A percentile compares a stretch with the other conserved stretches of the same genome.
Conservation (phyloP, 1,284 basidiomycete species). For the Pisolithus thermaeus region DNA sequence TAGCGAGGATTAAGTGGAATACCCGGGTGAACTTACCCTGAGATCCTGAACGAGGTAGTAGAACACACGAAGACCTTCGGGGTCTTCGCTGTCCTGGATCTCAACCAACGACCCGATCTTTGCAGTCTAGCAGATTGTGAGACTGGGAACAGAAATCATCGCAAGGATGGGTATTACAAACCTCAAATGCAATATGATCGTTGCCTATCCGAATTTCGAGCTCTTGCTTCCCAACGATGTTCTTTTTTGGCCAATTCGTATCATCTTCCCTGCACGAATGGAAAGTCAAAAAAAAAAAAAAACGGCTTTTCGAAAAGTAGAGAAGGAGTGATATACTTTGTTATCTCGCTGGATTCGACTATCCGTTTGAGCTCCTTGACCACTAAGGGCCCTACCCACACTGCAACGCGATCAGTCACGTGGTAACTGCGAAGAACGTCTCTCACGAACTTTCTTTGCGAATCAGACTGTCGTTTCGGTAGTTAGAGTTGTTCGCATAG, state of each 20-base stretch:
- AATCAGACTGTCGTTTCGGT: constrained; percentile 94
- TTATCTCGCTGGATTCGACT: constrained; percentile 92
- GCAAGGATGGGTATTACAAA: constrained; percentile 33
- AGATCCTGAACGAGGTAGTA: constrained; percentile 98
- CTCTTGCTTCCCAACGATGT: constrained; percentile 96
- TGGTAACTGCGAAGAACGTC: background rate
- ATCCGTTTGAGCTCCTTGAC: constrained; percentile 93
- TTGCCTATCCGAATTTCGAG: constrained; percentile 92
- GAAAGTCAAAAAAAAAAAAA: too few species aligned
- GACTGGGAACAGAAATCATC: background rate
- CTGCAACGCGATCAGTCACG: constrained; percentile 36
- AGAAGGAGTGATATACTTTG: constrained; percentile 59
- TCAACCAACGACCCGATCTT: constrained; percentile 97
- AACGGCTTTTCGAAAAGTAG: background rate
- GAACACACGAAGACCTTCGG: constrained; percentile 96
- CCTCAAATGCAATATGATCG: constrained; percentile 97
- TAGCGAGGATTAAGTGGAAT: background rate
- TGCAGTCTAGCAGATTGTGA: constrained; percentile 63
- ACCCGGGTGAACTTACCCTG: constrained; percentile 52
- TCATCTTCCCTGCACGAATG: constrained; percentile 81
- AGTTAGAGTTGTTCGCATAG: constrained; percentile 99
- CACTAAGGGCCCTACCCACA: constrained; percentile 91
- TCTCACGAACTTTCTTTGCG: constrained; percentile 89
- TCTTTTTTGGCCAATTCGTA: constrained; percentile 97
- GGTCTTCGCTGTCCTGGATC: constrained; percentile 95